A percentile compares a stretch with the other conserved stretches of the same genome.
Evolutionary conservation across 164 flowering plant genomes (phyloP).

Genomic region (Platanus orientalis): DNA sequence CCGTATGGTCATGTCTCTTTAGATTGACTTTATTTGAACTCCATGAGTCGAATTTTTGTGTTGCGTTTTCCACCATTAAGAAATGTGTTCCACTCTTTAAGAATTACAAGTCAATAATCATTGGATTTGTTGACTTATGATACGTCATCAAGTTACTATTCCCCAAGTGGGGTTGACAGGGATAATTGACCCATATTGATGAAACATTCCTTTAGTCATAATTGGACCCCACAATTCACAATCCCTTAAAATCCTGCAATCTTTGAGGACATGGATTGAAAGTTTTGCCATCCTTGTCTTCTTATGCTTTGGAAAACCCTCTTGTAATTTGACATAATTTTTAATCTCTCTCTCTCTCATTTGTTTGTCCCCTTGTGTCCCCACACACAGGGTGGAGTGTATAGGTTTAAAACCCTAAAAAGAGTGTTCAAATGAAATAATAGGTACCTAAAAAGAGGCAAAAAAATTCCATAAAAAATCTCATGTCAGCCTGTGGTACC

Average conservation of each 20-base stretch:
- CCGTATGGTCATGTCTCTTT: slow-evolving; percentile 10
- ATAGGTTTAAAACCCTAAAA: too few species aligned
- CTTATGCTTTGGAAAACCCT: slow-evolving; percentile 9
- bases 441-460: too few species aligned
- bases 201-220: slow-evolving; percentile 21
- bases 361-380: too few species aligned
- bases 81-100: background rate
- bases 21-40: background rate
- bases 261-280: slow-evolving; percentile 21
- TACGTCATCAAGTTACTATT: slow-evolving; percentile 20
- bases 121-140: slow-evolving; percentile 20
- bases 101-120: slow-evolving; percentile 7
- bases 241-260: slow-evolving; percentile 8
- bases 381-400: too few species aligned
- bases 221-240: slow-evolving; percentile 8
- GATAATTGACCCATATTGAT: slow-evolving; percentile 21
- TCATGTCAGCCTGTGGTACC: too few species aligned
- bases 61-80: background rate
- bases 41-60: background rate
- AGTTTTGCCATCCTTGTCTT: slow-evolving; percentile 13
- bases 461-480: too few species aligned
- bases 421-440: too few species aligned
- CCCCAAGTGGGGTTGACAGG: slow-evolving; percentile 28
- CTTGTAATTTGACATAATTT: too few species aligned
- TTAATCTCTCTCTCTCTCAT: too few species aligned